Conservation (phyloP, 352 stramenopile species). For the Globisporangium nagaii region DNA sequence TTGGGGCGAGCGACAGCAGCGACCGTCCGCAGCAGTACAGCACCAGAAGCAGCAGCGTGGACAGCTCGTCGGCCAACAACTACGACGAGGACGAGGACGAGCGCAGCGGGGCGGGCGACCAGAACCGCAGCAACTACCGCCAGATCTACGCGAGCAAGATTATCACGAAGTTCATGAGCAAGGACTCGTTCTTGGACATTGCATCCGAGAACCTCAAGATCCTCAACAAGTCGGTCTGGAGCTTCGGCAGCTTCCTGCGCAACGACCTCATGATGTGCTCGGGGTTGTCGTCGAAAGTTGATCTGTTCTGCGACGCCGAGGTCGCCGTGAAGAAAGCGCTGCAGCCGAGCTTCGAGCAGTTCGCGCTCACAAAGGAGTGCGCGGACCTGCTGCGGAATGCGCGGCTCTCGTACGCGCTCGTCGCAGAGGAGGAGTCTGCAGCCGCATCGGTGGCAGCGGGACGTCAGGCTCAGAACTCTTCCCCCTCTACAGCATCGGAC, state of each 20-base stretch:
- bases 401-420: constrained; percentile 45
- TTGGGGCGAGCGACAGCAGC: constrained; percentile 14
- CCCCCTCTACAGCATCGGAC: constrained; percentile 15
- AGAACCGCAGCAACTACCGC: constrained; percentile 27
- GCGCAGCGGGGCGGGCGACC: constrained; percentile 14
- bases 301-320: constrained; percentile 77
- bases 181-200: constrained; percentile 79
- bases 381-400: constrained; percentile 46
- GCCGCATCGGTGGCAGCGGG: background rate
- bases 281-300: constrained; percentile 60
- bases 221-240: constrained; percentile 77
- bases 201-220: constrained; percentile 69
- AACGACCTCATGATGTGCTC: constrained; percentile 79
- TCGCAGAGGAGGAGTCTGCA: constrained; percentile 10
- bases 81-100: constrained; percentile 13
- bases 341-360: constrained; percentile 65
- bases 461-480: background rate
- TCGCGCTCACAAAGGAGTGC: constrained; percentile 52
- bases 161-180: constrained; percentile 83
- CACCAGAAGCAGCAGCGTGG: background rate
- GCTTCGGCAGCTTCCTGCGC: constrained; percentile 63
- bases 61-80: constrained; percentile 7
- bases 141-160: constrained; percentile 81
- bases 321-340: constrained; percentile 61
- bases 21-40: background rate